A percentile compares a stretch with the other conserved stretches of the same genome.
These are phyloP conservation scores for Tulasnella sp. DNA, from an alignment of 768 basidiomycete genomes.

Conservation along the genomic window DNA sequence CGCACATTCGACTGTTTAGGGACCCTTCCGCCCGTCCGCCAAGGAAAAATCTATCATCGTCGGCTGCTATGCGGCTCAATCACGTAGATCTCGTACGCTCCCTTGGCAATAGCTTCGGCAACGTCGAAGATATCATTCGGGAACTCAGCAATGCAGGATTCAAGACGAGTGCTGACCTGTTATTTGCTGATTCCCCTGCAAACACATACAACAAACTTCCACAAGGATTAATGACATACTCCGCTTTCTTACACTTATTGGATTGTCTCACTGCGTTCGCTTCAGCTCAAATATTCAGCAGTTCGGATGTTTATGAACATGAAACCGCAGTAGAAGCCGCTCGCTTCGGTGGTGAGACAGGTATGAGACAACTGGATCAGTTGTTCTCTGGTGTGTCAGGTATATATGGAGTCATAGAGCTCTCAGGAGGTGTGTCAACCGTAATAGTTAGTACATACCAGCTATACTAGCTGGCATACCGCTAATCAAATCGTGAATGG, in stretches of 20 bases:
- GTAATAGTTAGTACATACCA: not conserved
- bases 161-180: slow-evolving; percentile 5
- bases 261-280: not conserved
- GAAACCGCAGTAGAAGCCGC: not conserved
- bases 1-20: too few relatives aligned
- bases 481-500: not conserved
- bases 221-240: not conserved
- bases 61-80: too few relatives aligned
- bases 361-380: slow-evolving; percentile 5
- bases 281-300: not conserved
- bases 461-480: not conserved
- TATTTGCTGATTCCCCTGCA: slow-evolving; percentile 4
- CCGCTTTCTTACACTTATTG: not conserved
- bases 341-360: slow-evolving; percentile 10
- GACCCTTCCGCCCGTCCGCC: too few relatives aligned
- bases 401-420: slow-evolving; percentile 1
- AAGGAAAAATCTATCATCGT: too few relatives aligned
- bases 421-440: slow-evolving; percentile 1
- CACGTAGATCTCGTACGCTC: not conserved
- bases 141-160: not conserved
- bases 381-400: not conserved
- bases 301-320: not conserved
- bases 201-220: not conserved
- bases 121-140: slow-evolving; percentile 1
- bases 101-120: not conserved